Percentiles rank a stretch among this genome's conserved stretches.
phyloP scores from a whole-genome alignment of 2,329 filamentous ascomycete species.

The Tolypocladium ophioglossoides region DNA sequence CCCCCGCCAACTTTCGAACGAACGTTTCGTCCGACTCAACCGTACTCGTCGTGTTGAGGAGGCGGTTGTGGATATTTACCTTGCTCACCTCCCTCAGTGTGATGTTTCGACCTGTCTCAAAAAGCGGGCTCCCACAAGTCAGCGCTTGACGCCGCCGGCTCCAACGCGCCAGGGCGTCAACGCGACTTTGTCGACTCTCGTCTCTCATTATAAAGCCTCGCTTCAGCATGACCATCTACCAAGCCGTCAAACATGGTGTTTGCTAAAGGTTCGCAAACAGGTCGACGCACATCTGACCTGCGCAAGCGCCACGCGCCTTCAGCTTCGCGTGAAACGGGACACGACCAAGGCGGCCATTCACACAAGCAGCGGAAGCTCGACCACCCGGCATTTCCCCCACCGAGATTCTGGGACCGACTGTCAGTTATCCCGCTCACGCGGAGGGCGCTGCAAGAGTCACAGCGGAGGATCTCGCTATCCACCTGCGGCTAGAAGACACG shows the following conservation, averaged over 20 bases:
- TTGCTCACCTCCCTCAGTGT: too few relatives aligned
- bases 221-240: background rate
- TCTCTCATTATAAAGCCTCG: too few relatives aligned
- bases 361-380: background rate
- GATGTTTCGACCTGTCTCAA: too few relatives aligned
- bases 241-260: background rate
- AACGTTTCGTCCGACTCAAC: too few relatives aligned
- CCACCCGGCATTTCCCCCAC: slow-evolving; percentile 1
- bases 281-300: background rate
- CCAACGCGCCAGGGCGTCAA: too few relatives aligned
- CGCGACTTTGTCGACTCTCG: too few relatives aligned
- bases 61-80: too few relatives aligned
- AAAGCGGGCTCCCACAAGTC: too few relatives aligned
- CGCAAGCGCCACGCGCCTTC: background rate
- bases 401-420: slow-evolving; percentile 2
- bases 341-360: background rate
- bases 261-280: background rate
- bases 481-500: background rate
- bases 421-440: slow-evolving; percentile 1
- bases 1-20: too few relatives aligned
- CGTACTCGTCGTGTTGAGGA: too few relatives aligned
- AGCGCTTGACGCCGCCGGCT: too few relatives aligned
- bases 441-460: background rate
- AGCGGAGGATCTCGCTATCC: background rate
- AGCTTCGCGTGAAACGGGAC: background rate